A percentile compares a stretch with the other conserved stretches of the same genome.
Conservation (phyloP, 106 monocot species). For the Iris macrosiphon region DNA sequence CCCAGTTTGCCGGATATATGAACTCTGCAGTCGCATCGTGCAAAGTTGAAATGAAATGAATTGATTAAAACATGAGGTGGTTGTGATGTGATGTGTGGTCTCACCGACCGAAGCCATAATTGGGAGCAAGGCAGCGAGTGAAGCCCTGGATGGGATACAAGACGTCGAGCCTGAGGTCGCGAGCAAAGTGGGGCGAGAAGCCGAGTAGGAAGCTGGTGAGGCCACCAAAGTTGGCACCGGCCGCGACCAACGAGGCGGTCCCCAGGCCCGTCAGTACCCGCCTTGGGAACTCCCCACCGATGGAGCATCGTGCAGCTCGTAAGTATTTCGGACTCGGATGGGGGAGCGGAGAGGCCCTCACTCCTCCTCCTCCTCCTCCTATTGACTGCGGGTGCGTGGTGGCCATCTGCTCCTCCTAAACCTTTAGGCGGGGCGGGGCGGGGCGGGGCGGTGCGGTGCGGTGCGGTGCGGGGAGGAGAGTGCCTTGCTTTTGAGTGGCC, state of each 20-base stretch:
- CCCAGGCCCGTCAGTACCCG: slow-evolving; percentile 42
- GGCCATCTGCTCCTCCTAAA: no score
- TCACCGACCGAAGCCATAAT: slow-evolving; percentile 64
- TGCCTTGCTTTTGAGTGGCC: no score
- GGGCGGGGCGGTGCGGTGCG: no score
- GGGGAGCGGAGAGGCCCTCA: no score
- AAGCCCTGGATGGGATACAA: slow-evolving; percentile 80
- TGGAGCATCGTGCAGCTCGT: no score
- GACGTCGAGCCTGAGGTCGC: slow-evolving; percentile 62
- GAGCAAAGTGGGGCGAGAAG: slow-evolving; percentile 43
- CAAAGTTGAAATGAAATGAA: background rate
- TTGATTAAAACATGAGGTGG: no score
- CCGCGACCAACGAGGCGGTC: slow-evolving; percentile 49
- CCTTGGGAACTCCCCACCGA: slow-evolving; percentile 67
- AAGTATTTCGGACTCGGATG: no score
- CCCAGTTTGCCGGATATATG: slow-evolving; percentile 84
- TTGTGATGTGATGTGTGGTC: no score
- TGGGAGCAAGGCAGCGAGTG: slow-evolving; percentile 58
- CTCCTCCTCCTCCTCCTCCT: no score
- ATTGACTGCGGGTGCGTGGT: no score
- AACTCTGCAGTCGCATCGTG: slow-evolving; percentile 41
- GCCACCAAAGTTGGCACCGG: slow-evolving; percentile 88
- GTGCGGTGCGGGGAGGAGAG: no score
- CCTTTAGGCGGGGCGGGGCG: no score
- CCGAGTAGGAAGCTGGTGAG: slow-evolving; percentile 77